Conservation (phyloP, 371 early-diverging fungal genomes). For the Mucor saturninus region DNA sequence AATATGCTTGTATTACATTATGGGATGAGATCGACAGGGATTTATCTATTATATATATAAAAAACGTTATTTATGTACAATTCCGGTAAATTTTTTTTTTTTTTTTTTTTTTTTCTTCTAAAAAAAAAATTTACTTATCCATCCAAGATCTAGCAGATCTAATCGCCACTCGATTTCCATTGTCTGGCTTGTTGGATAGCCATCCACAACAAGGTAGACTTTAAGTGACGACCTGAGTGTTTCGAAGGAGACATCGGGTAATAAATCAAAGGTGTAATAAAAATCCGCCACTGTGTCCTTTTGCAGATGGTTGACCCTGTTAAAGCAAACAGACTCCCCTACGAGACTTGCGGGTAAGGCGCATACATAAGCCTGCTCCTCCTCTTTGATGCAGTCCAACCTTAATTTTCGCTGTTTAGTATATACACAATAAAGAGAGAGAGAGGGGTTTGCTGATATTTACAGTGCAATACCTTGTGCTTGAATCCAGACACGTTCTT, state of each 20-base stretch:
- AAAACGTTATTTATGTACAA: constrained; percentile 2
- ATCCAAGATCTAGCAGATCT: constrained; percentile 4
- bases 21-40: constrained; percentile 12
- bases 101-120: too few relatives aligned
- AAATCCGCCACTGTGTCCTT: neutral
- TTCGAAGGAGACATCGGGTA: neutral
- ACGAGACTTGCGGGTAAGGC: constrained; percentile 5
- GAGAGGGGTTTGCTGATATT: neutral
- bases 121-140: constrained; percentile 12
- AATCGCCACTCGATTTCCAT: constrained; percentile 14
- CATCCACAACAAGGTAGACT: neutral
- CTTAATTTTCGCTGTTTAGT: neutral
- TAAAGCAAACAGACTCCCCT: constrained; percentile 9
- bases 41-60: neutral
- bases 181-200: neutral
- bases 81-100: too few relatives aligned
- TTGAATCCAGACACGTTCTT: constrained; percentile 23
- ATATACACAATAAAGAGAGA: neutral
- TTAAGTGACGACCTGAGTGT: neutral
- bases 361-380: neutral
- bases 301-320: neutral
- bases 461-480: neutral
- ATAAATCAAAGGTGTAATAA: constrained; percentile 15
- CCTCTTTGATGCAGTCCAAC: neutral
- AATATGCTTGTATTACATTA: constrained; percentile 13